A percentile compares a stretch with the other conserved stretches of the same genome.
Conservation (phyloP, 2,329 filamentous ascomycete genomes). For the Byssothecium circinans region DNA sequence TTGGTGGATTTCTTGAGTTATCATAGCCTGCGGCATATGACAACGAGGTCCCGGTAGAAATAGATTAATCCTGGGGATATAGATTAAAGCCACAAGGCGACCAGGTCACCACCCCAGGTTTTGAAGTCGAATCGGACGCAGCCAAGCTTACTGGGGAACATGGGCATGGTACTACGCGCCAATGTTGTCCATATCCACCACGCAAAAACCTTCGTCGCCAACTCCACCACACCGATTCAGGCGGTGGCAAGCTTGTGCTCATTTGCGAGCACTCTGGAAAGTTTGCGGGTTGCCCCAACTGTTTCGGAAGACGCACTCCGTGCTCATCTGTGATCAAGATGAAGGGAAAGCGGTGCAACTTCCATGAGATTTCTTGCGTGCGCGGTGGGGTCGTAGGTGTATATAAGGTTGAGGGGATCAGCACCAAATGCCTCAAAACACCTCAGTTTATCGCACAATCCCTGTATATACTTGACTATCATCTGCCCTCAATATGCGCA, state of each 20-base stretch:
- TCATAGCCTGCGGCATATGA: background rate
- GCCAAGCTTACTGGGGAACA: too few relatives aligned
- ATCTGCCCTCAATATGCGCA: background rate
- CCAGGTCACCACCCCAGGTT: background rate
- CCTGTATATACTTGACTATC: background rate
- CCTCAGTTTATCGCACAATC: background rate
- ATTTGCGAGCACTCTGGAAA: background rate
- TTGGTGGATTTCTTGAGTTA: too few relatives aligned
- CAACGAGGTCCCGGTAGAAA: background rate
- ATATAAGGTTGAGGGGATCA: slow-evolving; percentile 1
- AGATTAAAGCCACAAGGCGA: background rate
- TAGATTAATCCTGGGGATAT: background rate
- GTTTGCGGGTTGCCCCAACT: background rate
- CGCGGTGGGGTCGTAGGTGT: background rate
- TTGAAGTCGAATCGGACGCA: background rate
- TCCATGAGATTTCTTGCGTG: background rate
- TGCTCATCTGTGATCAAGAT: background rate
- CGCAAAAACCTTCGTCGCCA: background rate
- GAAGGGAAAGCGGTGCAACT: background rate
- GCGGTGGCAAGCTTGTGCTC: background rate
- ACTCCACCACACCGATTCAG: background rate
- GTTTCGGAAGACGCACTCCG: background rate
- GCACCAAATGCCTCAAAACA: slow-evolving; percentile 1
- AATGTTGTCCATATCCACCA: background rate
- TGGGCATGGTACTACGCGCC: background rate